These are phyloP conservation scores for Vinca major DNA, from an alignment of 305 asterid species.

Conservation along the genomic window DNA sequence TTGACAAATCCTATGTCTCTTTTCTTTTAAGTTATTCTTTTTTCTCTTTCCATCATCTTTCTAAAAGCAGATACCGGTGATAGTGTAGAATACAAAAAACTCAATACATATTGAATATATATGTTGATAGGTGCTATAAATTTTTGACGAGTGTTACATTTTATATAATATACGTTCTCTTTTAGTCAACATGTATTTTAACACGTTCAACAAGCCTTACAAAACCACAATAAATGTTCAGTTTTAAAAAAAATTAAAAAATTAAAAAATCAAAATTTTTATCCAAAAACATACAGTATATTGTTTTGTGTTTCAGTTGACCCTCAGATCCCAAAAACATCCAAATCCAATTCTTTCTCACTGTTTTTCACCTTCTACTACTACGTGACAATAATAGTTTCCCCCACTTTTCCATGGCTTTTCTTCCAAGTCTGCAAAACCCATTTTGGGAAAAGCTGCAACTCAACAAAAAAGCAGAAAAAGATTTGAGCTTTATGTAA, in stretches of 20 bases:
- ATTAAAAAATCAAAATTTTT: no score
- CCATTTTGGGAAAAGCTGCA: not conserved
- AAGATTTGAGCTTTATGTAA: not conserved
- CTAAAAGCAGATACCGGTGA: no score
- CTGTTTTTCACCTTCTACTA: not conserved
- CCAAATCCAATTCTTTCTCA: constrained; percentile 27
- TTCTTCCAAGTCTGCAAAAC: constrained; percentile 38
- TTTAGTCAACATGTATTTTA: no score
- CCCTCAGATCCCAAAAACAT: constrained; percentile 55
- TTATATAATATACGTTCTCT: no score
- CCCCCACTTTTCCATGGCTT: constrained; percentile 21
- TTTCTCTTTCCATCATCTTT: constrained; percentile 16
- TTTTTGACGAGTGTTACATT: no score
- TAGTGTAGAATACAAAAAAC: no score
- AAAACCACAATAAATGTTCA: no score
- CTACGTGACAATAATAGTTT: constrained; percentile 18
- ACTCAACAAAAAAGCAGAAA: not conserved
- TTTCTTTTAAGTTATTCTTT: constrained; percentile 37
- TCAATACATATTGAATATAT: no score
- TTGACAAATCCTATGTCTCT: constrained; percentile 68
- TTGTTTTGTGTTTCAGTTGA: constrained; percentile 23
- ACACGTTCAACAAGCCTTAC: no score
- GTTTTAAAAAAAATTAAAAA: no score
- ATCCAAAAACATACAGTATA: no score
- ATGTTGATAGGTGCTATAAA: no score